Percentiles rank a stretch among this genome's conserved stretches.
Evolutionary conservation across 2,329 filamentous ascomycete genomes (phyloP).

Genomic region (Escovopsis sp.): DNA sequence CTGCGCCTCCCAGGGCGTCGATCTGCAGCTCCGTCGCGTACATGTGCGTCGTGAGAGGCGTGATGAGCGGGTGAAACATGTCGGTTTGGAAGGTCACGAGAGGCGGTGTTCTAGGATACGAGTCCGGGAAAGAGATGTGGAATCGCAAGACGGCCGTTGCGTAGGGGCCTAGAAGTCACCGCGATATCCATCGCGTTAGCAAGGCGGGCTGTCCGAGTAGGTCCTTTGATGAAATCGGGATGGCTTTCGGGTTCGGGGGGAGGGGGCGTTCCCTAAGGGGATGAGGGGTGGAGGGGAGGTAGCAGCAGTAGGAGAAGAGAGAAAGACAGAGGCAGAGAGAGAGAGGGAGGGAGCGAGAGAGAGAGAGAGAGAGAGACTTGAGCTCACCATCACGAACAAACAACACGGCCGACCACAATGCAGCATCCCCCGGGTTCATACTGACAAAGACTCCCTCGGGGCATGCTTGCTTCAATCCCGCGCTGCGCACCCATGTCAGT

Average conservation of each 20-base stretch:
- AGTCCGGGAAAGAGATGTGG: constrained; percentile 71
- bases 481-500: constrained; percentile 32
- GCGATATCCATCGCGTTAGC: neutral
- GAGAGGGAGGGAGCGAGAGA: too few relatives aligned
- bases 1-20: constrained; percentile 65
- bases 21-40: constrained; percentile 69
- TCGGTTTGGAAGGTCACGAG: constrained; percentile 81
- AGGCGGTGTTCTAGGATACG: constrained; percentile 67
- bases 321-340: too few relatives aligned
- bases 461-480: constrained; percentile 66
- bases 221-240: too few relatives aligned
- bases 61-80: constrained; percentile 87
- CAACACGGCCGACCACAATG: constrained; percentile 78
- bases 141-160: constrained; percentile 77
- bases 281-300: too few relatives aligned
- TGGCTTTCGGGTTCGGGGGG: neutral
- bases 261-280: too few relatives aligned
- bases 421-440: constrained; percentile 66
- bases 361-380: neutral
- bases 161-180: constrained; percentile 58
- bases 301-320: too few relatives aligned
- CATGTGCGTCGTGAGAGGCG: constrained; percentile 86
- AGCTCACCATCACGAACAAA: constrained; percentile 71
- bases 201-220: neutral
- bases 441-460: constrained; percentile 80